Percentiles rank a stretch among this genome's conserved stretches.
Conservation (phyloP, 2,329 filamentous ascomycete genomes). For the Trichophyton mentagrophytes region DNA sequence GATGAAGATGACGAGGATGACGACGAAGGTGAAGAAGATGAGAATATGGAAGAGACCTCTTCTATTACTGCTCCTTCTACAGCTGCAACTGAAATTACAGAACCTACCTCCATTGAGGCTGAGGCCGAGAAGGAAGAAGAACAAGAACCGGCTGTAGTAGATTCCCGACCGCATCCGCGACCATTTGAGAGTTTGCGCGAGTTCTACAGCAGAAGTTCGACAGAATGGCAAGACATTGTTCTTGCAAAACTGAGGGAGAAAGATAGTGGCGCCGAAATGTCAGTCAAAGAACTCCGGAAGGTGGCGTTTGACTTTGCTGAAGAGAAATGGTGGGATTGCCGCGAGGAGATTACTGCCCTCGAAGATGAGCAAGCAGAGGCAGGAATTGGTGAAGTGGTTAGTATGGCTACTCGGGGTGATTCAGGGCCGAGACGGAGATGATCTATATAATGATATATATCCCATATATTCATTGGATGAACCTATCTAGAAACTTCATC, state of each 20-base stretch:
- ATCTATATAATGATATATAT: background rate
- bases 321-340: slow-evolving; percentile 96
- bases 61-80: slow-evolving; percentile 26
- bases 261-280: slow-evolving; percentile 43
- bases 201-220: slow-evolving; percentile 78
- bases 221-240: slow-evolving; percentile 80
- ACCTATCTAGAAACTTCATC: slow-evolving; percentile 28
- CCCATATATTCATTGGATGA: background rate
- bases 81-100: slow-evolving; percentile 25
- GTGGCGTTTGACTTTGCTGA: slow-evolving; percentile 83
- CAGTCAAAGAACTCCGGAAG: slow-evolving; percentile 84
- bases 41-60: slow-evolving; percentile 35
- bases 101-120: slow-evolving; percentile 16
- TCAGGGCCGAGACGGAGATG: slow-evolving; percentile 30
- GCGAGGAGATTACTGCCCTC: slow-evolving; percentile 79
- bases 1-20: slow-evolving; percentile 33
- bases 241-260: slow-evolving; percentile 62
- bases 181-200: slow-evolving; percentile 85
- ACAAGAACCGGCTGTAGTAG: slow-evolving; percentile 43
- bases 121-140: slow-evolving; percentile 28
- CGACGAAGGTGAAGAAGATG: slow-evolving; percentile 24
- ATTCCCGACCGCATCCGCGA: slow-evolving; percentile 60
- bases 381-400: slow-evolving; percentile 89
- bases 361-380: slow-evolving; percentile 95
- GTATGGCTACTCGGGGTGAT: slow-evolving; percentile 58